Base-by-base conservation (phyloP, 306 rosid species). In the Arachis hypogaea region DNA sequence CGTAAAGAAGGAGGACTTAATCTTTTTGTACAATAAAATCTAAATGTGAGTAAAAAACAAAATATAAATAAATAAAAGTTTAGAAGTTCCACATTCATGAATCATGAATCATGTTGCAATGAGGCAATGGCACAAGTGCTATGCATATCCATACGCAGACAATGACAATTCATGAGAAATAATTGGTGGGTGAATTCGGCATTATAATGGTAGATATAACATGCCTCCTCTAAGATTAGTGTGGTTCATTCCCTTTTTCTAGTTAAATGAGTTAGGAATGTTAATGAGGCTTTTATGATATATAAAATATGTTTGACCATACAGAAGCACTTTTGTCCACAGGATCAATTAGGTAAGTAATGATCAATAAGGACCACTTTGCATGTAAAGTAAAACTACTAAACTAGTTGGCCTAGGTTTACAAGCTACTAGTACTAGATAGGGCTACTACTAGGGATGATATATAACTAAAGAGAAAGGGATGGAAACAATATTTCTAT, bases 71-170 rank as follows among this genome's bases (percentile, higher is more conserved):
- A 30, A 5, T 33, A 38, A 11, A 12, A 59, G 14, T 14, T 4
- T 6, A 28, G 42, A 67, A 14, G 58, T 52, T 60, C 50, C 7
- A 47, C 68, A 62, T 62, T 56, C 50, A 69, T 50, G 56, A 69
- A 69, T 56, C 42, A 69, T 42, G 47, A 63, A 22, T 22, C 28
- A 22, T 22, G 28, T 22, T 74, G 72, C 68, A 54, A 60, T 80
- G 67, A 79, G 57, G 46, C 63, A 63, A 70, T 76, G 78, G 59
- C 45, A 66, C 47, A 59, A 66, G 43, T 74, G 58, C 55, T 59
- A 68, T 66, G 67, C 59, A 60, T 14, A 62, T 74, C 75, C 62
- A 30, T 58, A 5, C 36, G 2, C 63, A 78, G 38, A 33, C 38
- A 66, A 47, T 40, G 64, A 71, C 66, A 44, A 33, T 16, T 59